Percentiles rank a stretch among this genome's conserved stretches.
Conservation (phyloP, 2,329 filamentous ascomycete genomes). For the Aspergillus tubingensis region DNA sequence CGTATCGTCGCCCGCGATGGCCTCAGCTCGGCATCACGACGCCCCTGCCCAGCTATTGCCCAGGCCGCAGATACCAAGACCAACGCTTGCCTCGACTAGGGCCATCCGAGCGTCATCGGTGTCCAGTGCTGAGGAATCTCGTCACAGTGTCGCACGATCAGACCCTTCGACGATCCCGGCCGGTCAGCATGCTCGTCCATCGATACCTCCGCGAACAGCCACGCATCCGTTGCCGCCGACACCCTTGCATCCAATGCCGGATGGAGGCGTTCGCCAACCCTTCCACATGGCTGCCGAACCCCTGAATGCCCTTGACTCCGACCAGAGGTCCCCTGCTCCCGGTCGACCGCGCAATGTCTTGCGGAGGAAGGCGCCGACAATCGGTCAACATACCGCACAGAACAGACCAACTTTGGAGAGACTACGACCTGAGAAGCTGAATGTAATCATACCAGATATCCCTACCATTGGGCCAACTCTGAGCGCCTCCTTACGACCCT, state of each 20-base stretch:
- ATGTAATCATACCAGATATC: constrained; percentile 33
- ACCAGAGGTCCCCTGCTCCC: constrained; percentile 20
- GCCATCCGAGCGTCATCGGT: constrained; percentile 30
- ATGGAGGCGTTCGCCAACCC: constrained; percentile 8
- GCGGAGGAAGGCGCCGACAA: constrained; percentile 45
- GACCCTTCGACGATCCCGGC: constrained; percentile 24
- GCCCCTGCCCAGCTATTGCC: constrained; percentile 23
- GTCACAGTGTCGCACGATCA: constrained; percentile 21
- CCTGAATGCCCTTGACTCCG: constrained; percentile 18
- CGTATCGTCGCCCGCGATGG: constrained; percentile 26
- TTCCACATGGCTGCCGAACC: constrained; percentile 12
- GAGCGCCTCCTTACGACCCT: constrained; percentile 12
- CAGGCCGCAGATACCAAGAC: constrained; percentile 32
- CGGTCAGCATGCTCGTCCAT: constrained; percentile 29
- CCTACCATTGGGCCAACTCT: constrained; percentile 21
- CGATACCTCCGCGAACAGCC: constrained; percentile 33
- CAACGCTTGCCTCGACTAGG: constrained; percentile 24
- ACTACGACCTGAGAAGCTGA: constrained; percentile 28
- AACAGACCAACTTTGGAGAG: constrained; percentile 17
- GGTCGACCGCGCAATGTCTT: constrained; percentile 42
- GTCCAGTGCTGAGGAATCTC: constrained; percentile 31
- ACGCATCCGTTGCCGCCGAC: constrained; percentile 24
- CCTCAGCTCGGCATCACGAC: constrained; percentile 21
- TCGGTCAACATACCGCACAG: constrained; percentile 36
- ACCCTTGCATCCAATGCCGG: constrained; percentile 3